phyloP scores from a whole-genome alignment of 306 rosid genomes.

The Gillenia trifoliata region DNA sequence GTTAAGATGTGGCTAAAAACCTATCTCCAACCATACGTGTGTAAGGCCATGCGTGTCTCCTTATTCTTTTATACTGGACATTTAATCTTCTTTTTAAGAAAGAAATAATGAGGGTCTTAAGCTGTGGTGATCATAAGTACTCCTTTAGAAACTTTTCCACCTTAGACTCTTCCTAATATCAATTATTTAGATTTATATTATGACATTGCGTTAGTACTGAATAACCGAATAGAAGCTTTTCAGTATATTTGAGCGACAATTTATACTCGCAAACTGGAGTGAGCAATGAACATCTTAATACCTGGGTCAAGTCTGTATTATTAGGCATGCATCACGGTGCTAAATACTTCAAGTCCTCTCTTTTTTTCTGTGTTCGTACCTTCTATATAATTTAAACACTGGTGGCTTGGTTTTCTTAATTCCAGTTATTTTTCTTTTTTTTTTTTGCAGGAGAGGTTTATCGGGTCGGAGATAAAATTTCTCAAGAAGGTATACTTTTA shows the following conservation, averaged over 20 bases:
- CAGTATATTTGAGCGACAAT: background rate
- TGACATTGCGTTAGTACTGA: background rate
- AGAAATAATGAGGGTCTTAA: background rate
- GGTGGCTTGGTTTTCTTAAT: slow-evolving; percentile 1
- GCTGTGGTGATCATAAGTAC: background rate
- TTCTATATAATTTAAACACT: background rate
- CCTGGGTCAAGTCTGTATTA: background rate
- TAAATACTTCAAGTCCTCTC: too few species aligned
- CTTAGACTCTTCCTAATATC: background rate
- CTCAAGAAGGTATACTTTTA: slow-evolving; percentile 55
- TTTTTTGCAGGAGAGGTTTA: slow-evolving; percentile 73
- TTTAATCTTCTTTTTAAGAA: background rate
- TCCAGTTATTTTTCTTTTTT: background rate
- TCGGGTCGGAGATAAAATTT: slow-evolving; percentile 63
- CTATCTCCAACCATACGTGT: background rate
- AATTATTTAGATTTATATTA: background rate
- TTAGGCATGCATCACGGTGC: too few species aligned
- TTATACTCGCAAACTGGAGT: background rate
- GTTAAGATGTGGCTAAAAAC: background rate
- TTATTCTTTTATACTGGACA: background rate
- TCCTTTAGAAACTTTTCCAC: background rate
- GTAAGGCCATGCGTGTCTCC: background rate
- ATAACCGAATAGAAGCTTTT: background rate
- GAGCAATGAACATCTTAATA: background rate
- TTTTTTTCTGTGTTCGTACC: background rate